Conservation (phyloP, 495 filamentous ascomycete genomes). For the Neurospora sp. region DNA sequence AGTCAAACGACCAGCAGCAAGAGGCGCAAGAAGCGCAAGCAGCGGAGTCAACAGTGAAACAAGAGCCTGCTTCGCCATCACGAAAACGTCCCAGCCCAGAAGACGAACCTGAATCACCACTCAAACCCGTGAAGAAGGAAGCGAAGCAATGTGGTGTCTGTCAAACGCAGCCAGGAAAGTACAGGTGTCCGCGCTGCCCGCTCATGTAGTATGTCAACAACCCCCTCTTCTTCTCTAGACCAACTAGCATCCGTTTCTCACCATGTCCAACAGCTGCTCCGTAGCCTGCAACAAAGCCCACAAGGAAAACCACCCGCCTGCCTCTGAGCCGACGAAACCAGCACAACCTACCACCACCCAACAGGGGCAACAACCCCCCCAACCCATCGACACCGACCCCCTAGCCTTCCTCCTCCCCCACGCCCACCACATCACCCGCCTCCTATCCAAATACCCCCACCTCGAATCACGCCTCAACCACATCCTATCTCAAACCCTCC, state of each 20-base stretch:
- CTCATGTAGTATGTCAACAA: constrained; percentile 44
- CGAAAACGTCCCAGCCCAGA: constrained; percentile 1
- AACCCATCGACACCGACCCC: constrained; percentile 15
- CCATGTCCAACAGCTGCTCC: constrained; percentile 46
- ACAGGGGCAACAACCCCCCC: constrained; percentile 1
- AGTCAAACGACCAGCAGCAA: neutral
- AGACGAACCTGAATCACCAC: neutral
- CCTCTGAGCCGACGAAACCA: neutral
- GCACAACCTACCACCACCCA: neutral
- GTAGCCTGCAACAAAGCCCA: constrained; percentile 57
- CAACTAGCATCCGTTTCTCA: neutral
- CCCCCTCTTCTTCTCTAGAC: neutral
- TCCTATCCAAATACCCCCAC: constrained; percentile 42
- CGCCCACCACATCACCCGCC: constrained; percentile 35
- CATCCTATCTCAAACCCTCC: constrained; percentile 42
- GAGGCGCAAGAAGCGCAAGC: neutral
- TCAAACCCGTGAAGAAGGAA: constrained; percentile 2
- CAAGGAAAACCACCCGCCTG: constrained; percentile 34
- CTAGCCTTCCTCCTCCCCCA: constrained; percentile 29
- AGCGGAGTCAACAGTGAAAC: neutral
- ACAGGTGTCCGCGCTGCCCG: constrained; percentile 56
- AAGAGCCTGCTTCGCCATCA: constrained; percentile 2
- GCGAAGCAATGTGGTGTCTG: constrained; percentile 47
- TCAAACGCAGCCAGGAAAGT: constrained; percentile 44
- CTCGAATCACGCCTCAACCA: constrained; percentile 39